Evolutionary conservation across 2,329 filamentous ascomycete species (phyloP).

Genomic region (Fusarium papillatum): DNA sequence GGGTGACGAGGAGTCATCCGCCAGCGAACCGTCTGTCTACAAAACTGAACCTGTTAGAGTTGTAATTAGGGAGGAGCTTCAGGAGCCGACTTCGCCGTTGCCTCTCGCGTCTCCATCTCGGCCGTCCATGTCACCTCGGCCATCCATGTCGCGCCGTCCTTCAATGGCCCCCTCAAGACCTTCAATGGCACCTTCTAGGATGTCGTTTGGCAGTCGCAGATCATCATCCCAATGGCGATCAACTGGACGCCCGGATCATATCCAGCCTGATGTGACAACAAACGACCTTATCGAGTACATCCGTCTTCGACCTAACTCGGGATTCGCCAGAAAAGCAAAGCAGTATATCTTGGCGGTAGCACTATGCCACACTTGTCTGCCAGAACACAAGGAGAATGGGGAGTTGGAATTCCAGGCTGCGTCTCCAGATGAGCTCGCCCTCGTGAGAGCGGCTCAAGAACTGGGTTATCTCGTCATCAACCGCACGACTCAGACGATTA

Average conservation of each 20-base stretch:
- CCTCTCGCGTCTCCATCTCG: slow-evolving; percentile 46
- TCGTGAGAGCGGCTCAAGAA: slow-evolving; percentile 88
- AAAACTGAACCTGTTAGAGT: slow-evolving; percentile 46
- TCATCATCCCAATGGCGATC: slow-evolving; percentile 66
- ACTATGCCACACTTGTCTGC: slow-evolving; percentile 91
- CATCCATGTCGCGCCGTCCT: slow-evolving; percentile 36
- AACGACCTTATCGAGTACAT: slow-evolving; percentile 85
- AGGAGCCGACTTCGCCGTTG: slow-evolving; percentile 20
- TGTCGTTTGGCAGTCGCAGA: slow-evolving; percentile 50
- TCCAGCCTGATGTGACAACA: slow-evolving; percentile 73
- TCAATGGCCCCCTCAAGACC: slow-evolving; percentile 46
- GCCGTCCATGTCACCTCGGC: slow-evolving; percentile 45
- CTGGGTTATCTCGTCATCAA: slow-evolving; percentile 85
- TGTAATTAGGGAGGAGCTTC: slow-evolving; percentile 48
- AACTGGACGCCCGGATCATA: slow-evolving; percentile 60
- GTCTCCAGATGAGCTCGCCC: slow-evolving; percentile 89
- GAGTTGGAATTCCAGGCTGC: slow-evolving; percentile 87
- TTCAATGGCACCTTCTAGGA: slow-evolving; percentile 46
- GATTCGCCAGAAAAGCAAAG: slow-evolving; percentile 83
- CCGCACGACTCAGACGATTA: slow-evolving; percentile 78
- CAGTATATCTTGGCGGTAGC: slow-evolving; percentile 89
- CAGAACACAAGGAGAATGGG: slow-evolving; percentile 78
- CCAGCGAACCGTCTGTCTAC: slow-evolving; percentile 43
- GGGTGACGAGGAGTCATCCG: slow-evolving; percentile 37
- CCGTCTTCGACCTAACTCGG: slow-evolving; percentile 78